phyloP scores from a whole-genome alignment of 345 rosid genomes.

The Brassica carinata region DNA sequence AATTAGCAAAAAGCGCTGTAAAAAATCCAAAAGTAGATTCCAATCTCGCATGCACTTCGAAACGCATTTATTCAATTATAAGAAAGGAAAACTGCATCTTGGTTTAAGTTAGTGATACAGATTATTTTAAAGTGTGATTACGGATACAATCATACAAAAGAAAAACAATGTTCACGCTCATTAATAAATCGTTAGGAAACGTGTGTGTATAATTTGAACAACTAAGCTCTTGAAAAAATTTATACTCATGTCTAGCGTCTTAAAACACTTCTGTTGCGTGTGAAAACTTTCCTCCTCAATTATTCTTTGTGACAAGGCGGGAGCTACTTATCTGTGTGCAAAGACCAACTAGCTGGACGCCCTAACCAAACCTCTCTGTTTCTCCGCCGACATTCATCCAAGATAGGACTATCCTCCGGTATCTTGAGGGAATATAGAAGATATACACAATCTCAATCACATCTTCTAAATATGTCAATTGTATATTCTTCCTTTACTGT shows the following conservation, averaged over 20 bases:
- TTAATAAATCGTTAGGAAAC: not conserved
- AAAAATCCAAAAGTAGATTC: constrained; percentile 11
- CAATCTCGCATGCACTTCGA: constrained; percentile 23
- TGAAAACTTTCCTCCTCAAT: constrained; percentile 29
- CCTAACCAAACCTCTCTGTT: too few species aligned
- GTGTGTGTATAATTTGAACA: not conserved
- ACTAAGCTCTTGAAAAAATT: not conserved
- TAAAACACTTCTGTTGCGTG: constrained; percentile 49
- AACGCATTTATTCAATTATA: not conserved
- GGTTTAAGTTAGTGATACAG: not conserved
- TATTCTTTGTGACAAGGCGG: constrained; percentile 48
- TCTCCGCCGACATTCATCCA: too few species aligned
- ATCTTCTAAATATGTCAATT: too few species aligned
- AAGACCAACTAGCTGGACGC: too few species aligned
- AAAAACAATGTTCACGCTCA: constrained; percentile 2
- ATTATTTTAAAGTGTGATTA: not conserved
- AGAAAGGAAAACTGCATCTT: not conserved
- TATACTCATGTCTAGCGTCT: constrained; percentile 43
- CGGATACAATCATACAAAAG: not conserved
- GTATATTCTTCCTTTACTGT: too few species aligned
- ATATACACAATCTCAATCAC: too few species aligned
- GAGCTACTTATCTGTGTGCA: not conserved
- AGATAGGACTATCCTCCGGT: too few species aligned
- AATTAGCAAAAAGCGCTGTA: not conserved
- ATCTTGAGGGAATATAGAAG: too few species aligned